phyloP scores from a whole-genome alignment of 225 moss, liverwort and hornwort species.

The Bryum argenteum region DNA sequence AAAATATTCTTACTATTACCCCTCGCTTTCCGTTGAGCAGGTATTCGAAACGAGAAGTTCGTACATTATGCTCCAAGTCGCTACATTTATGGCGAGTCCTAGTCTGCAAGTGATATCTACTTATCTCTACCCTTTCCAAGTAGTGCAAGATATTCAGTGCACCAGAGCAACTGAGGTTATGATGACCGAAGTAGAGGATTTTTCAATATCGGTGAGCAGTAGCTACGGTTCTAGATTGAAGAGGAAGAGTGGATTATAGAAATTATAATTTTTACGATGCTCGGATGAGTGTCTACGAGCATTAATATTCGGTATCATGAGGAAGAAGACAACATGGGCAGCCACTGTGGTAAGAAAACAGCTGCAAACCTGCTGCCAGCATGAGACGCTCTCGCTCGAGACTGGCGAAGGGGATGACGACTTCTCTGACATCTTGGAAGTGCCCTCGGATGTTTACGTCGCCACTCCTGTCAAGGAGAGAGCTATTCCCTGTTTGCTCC shows the following conservation, averaged over 20 bases:
- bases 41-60: not conserved
- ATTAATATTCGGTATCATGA: slow-evolving; percentile 39
- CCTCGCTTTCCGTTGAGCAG: slow-evolving; percentile 22
- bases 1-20: not conserved
- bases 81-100: slow-evolving; percentile 9
- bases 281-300: slow-evolving; percentile 23
- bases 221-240: slow-evolving; percentile 14
- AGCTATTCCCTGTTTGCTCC: slow-evolving; percentile 28
- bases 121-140: not conserved
- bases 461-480: slow-evolving; percentile 36
- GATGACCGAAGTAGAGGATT: slow-evolving; percentile 1
- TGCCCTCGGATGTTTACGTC: slow-evolving; percentile 26
- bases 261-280: slow-evolving; percentile 2
- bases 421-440: slow-evolving; percentile 35
- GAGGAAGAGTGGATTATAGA: slow-evolving; percentile 11
- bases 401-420: slow-evolving; percentile 43
- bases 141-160: not conserved
- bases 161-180: slow-evolving; percentile 3
- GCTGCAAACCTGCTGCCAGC: slow-evolving; percentile 46
- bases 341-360: slow-evolving; percentile 50
- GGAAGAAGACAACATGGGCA: slow-evolving; percentile 55
- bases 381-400: slow-evolving; percentile 49
- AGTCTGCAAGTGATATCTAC: not conserved
- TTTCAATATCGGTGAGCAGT: slow-evolving; percentile 2
- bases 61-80: not conserved